These are phyloP conservation scores for Wickerhamiella lipophila DNA, from an alignment of 805 yeast species.

Conservation along the genomic window DNA sequence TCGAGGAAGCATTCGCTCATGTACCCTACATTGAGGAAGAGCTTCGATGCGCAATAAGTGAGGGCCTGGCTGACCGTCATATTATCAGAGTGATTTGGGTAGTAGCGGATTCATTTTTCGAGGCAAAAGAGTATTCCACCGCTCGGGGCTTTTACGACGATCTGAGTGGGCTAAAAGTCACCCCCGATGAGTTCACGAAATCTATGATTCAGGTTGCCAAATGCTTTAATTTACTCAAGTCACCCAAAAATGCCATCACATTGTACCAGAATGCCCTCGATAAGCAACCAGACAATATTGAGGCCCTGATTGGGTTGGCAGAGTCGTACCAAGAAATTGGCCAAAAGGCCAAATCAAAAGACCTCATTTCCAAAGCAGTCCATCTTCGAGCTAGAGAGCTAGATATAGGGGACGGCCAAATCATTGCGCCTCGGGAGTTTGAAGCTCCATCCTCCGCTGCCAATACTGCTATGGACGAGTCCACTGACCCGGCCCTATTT, in stretches of 20 bases:
- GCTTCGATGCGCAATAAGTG: slow-evolving; percentile 30
- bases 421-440: neutral
- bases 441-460: neutral
- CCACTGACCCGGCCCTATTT: neutral
- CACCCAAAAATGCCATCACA: slow-evolving; percentile 28
- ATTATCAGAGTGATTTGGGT: slow-evolving; percentile 39
- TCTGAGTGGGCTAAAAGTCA: slow-evolving; percentile 33
- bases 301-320: slow-evolving; percentile 63
- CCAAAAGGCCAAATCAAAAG: slow-evolving; percentile 25
- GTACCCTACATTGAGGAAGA: slow-evolving; percentile 46
- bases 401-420: neutral
- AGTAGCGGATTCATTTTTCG: slow-evolving; percentile 64
- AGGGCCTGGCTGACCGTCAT: slow-evolving; percentile 46
- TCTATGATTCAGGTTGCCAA: slow-evolving; percentile 52
- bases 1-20: slow-evolving; percentile 62
- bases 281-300: slow-evolving; percentile 39
- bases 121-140: slow-evolving; percentile 55
- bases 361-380: slow-evolving; percentile 23
- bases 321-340: slow-evolving; percentile 50
- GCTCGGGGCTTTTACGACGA: slow-evolving; percentile 58
- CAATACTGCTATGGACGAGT: slow-evolving; percentile 2
- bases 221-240: slow-evolving; percentile 63
- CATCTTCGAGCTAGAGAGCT: slow-evolving; percentile 17
- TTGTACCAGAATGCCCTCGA: slow-evolving; percentile 22
- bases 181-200: slow-evolving; percentile 22